Percentiles rank a stretch among this genome's conserved stretches.
These are phyloP conservation scores for Parasarocladium wereldwijsianum DNA, from an alignment of 2,329 filamentous ascomycete genomes.

Conservation along the genomic window DNA sequence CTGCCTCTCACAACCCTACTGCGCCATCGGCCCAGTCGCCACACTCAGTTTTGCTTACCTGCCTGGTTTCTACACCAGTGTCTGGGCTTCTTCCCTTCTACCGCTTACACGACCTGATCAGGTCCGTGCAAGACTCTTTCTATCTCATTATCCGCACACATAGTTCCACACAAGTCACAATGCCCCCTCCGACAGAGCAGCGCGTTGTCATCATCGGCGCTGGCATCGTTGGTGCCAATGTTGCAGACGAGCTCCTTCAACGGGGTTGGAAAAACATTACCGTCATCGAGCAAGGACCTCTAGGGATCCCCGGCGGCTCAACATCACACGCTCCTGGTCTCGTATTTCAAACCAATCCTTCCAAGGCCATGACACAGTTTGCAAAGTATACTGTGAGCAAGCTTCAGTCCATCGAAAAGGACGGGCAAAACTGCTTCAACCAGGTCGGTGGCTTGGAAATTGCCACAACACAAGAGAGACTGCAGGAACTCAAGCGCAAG, in stretches of 20 bases:
- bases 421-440: constrained; percentile 35
- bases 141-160: too few species aligned
- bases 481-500: constrained; percentile 48
- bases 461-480: constrained; percentile 41
- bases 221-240: constrained; percentile 48
- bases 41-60: too few species aligned
- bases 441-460: constrained; percentile 48
- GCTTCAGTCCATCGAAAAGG: constrained; percentile 31
- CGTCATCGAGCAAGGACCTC: constrained; percentile 48
- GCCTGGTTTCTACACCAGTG: too few species aligned
- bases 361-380: constrained; percentile 41
- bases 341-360: constrained; percentile 47
- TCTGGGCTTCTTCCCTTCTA: too few species aligned
- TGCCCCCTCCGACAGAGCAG: too few species aligned
- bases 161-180: too few species aligned
- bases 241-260: constrained; percentile 47
- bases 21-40: too few species aligned
- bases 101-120: too few species aligned
- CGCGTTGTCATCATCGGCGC: constrained; percentile 46
- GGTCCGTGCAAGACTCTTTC: too few species aligned
- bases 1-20: too few species aligned
- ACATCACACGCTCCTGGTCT: constrained; percentile 51
- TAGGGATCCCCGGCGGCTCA: constrained; percentile 48
- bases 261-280: constrained; percentile 50
- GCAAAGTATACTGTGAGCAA: constrained; percentile 49